A percentile compares a stretch with the other conserved stretches of the same genome.
These are phyloP conservation scores for Canavalia gladiata DNA, from an alignment of 306 rosid genomes.

Conservation along the genomic window DNA sequence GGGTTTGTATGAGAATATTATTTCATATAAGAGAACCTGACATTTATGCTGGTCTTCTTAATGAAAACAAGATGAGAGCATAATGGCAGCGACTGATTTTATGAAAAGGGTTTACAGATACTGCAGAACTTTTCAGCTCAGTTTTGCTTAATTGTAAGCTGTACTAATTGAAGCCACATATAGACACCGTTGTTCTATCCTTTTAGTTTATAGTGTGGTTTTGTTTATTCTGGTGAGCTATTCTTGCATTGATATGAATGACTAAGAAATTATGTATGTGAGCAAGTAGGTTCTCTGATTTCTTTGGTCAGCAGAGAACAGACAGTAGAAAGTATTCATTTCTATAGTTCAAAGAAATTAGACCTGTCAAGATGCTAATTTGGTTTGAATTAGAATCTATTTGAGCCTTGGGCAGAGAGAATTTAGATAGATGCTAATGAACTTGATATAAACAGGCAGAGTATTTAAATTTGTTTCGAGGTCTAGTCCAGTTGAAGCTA, in stretches of 20 bases:
- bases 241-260: constrained; percentile 20
- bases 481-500: not conserved
- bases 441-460: too few relatives aligned
- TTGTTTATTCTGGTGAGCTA: constrained; percentile 17
- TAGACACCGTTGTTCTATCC: not conserved
- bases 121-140: not conserved
- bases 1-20: not conserved
- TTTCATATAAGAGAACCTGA: not conserved
- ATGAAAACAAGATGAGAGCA: not conserved
- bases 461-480: not conserved
- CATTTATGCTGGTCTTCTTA: too few relatives aligned
- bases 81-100: not conserved
- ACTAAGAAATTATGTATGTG: not conserved
- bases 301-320: not conserved
- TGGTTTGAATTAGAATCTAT: not conserved
- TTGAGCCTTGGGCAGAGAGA: constrained; percentile 10
- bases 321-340: constrained; percentile 4
- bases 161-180: not conserved
- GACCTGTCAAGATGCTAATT: not conserved
- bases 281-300: not conserved
- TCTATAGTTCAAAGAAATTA: constrained; percentile 20
- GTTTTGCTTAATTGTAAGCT: not conserved
- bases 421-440: not conserved
- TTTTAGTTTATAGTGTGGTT: not conserved
- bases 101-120: not conserved